Evolutionary conservation across 768 basidiomycete genomes (phyloP).

Genomic region (Pulveroboletus sp.): DNA sequence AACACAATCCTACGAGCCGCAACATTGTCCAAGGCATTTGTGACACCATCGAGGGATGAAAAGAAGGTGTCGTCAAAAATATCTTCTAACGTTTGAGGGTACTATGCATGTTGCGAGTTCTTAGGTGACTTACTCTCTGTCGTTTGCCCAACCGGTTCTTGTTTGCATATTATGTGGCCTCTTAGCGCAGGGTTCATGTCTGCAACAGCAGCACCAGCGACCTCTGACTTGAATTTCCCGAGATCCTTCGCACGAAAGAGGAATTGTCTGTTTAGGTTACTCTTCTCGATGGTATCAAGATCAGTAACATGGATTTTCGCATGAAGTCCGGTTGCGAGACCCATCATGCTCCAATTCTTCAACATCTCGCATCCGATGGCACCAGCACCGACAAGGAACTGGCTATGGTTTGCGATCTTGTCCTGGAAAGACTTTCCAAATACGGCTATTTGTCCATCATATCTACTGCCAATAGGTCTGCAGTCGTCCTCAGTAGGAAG

Average conservation of each 20-base stretch:
- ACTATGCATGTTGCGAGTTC: background rate
- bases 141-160: slow-evolving; percentile 88
- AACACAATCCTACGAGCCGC: slow-evolving; percentile 69
- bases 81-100: slow-evolving; percentile 42
- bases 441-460: slow-evolving; percentile 94
- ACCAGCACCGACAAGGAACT: slow-evolving; percentile 98
- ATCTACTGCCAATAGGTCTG: slow-evolving; percentile 75
- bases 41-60: slow-evolving; percentile 82
- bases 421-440: slow-evolving; percentile 92
- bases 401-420: slow-evolving; percentile 82
- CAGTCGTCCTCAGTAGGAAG: slow-evolving; percentile 81
- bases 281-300: slow-evolving; percentile 98
- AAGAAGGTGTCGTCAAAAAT: slow-evolving; percentile 90
- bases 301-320: slow-evolving; percentile 92
- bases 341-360: slow-evolving; percentile 99
- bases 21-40: slow-evolving; percentile 96
- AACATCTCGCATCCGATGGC: slow-evolving; percentile 99
- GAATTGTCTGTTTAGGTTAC: slow-evolving; percentile 97
- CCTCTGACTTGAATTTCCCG: slow-evolving; percentile 95
- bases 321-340: slow-evolving; percentile 72
- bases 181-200: slow-evolving; percentile 94
- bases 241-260: slow-evolving; percentile 94
- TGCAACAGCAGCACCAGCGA: slow-evolving; percentile 82
- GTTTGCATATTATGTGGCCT: slow-evolving; percentile 81
- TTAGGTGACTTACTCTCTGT: slow-evolving; percentile 72